Conservation (phyloP, 768 basidiomycete genomes). For the Leccinum incarnatum region DNA sequence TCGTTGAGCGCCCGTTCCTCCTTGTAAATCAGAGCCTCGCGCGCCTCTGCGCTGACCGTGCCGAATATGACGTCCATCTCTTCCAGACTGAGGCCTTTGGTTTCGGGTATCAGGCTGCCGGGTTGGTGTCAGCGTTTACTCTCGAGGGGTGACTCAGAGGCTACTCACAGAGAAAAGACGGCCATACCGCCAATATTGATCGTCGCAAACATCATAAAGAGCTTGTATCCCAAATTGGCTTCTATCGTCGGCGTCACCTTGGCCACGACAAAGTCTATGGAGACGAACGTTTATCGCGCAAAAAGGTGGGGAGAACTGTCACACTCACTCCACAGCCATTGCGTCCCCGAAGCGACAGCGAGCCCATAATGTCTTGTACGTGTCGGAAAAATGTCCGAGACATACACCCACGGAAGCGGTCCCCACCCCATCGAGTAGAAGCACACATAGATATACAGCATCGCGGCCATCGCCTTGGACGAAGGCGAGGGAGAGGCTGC, state of each 20-base stretch:
- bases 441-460: constrained; percentile 84
- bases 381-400: constrained; percentile 85
- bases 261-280: constrained; percentile 64
- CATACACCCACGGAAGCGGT: constrained; percentile 64
- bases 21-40: constrained; percentile 49
- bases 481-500: constrained; percentile 47
- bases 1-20: constrained; percentile 35
- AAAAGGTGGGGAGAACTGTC: not conserved
- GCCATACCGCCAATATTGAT: constrained; percentile 73
- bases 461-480: constrained; percentile 76
- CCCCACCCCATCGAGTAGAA: constrained; percentile 91
- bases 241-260: constrained; percentile 68
- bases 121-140: not conserved
- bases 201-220: constrained; percentile 75
- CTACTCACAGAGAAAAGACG: constrained; percentile 58
- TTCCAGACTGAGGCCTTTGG: constrained; percentile 54
- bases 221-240: constrained; percentile 62
- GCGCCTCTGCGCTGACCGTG: constrained; percentile 50
- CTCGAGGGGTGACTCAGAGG: not conserved
- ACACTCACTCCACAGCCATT: constrained; percentile 77
- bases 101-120: constrained; percentile 55
- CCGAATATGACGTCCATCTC: constrained; percentile 63
- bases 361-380: constrained; percentile 81
- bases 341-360: constrained; percentile 68
- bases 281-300: not conserved